Percentiles rank a stretch among this genome's conserved stretches.
Evolutionary conservation across 768 basidiomycete genomes (phyloP).

Genomic region (Termitomyces sp.): DNA sequence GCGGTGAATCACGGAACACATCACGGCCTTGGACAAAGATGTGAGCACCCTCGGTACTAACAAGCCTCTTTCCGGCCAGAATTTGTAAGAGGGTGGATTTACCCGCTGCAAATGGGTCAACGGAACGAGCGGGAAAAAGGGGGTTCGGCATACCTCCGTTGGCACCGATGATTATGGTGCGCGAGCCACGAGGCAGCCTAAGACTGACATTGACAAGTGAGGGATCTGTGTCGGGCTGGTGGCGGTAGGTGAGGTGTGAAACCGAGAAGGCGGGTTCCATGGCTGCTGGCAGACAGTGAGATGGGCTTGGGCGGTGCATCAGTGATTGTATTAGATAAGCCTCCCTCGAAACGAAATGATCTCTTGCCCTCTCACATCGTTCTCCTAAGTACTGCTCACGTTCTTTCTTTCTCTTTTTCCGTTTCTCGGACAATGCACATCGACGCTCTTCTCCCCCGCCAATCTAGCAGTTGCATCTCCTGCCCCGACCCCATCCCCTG

Average conservation of each 20-base stretch:
- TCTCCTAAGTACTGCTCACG: slow-evolving; percentile 21
- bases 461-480: slow-evolving; percentile 39
- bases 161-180: slow-evolving; percentile 87
- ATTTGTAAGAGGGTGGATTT: slow-evolving; percentile 97
- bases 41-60: slow-evolving; percentile 47
- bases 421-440: too few relatives aligned
- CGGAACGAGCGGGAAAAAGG: slow-evolving; percentile 8
- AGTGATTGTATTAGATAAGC: slow-evolving; percentile 18
- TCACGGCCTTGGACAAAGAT: slow-evolving; percentile 78
- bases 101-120: slow-evolving; percentile 53
- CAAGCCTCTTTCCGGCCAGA: slow-evolving; percentile 87
- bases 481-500: slow-evolving; percentile 55
- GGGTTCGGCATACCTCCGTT: slow-evolving; percentile 72
- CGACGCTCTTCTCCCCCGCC: slow-evolving; percentile 40
- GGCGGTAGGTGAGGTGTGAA: slow-evolving; percentile 56
- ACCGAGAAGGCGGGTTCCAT: slow-evolving; percentile 40
- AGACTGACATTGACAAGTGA: slow-evolving; percentile 69
- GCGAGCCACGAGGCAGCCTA: slow-evolving; percentile 66
- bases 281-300: slow-evolving; percentile 5
- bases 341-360: slow-evolving; percentile 11
- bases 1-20: slow-evolving; percentile 86
- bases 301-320: slow-evolving; percentile 1
- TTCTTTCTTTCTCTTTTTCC: slow-evolving; percentile 26
- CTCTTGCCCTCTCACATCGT: slow-evolving; percentile 10
- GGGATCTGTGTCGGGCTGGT: slow-evolving; percentile 39